Percentiles rank a stretch among this genome's conserved stretches.
These are phyloP conservation scores for Leavenworthia alabamica DNA, from an alignment of 345 rosid species.

Conservation along the genomic window DNA sequence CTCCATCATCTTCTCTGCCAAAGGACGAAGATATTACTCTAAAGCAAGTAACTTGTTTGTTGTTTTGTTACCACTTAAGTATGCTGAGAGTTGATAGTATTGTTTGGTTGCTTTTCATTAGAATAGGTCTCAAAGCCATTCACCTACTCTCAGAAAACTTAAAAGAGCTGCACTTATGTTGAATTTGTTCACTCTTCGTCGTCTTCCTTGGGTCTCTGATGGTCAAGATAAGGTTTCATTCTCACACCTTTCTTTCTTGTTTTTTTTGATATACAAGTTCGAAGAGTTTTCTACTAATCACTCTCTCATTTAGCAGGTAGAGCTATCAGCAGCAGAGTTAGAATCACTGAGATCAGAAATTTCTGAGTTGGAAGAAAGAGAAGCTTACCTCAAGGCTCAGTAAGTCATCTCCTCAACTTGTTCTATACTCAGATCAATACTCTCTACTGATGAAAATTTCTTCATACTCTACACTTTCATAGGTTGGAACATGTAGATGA, in stretches of 20 bases:
- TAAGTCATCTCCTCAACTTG: constrained; percentile 32
- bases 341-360: constrained; percentile 79
- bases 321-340: constrained; percentile 59
- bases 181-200: constrained; percentile 60
- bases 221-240: constrained; percentile 70
- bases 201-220: constrained; percentile 69
- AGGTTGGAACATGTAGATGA: constrained; percentile 94
- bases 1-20: constrained; percentile 40
- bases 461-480: not conserved
- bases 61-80: not conserved
- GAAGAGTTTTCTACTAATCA: constrained; percentile 3
- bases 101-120: constrained; percentile 38
- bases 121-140: constrained; percentile 46
- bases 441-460: not conserved
- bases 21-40: constrained; percentile 33
- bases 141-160: constrained; percentile 43
- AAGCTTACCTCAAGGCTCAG: constrained; percentile 86
- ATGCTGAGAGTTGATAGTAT: constrained; percentile 14
- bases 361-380: constrained; percentile 81
- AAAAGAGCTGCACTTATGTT: constrained; percentile 61
- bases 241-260: not conserved
- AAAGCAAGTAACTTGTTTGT: constrained; percentile 44
- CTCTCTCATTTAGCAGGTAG: constrained; percentile 44
- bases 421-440: not conserved
- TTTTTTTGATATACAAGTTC: not conserved